Evolutionary conservation across 805 yeast species (phyloP).

Genomic region (Starmera dryadoides): DNA sequence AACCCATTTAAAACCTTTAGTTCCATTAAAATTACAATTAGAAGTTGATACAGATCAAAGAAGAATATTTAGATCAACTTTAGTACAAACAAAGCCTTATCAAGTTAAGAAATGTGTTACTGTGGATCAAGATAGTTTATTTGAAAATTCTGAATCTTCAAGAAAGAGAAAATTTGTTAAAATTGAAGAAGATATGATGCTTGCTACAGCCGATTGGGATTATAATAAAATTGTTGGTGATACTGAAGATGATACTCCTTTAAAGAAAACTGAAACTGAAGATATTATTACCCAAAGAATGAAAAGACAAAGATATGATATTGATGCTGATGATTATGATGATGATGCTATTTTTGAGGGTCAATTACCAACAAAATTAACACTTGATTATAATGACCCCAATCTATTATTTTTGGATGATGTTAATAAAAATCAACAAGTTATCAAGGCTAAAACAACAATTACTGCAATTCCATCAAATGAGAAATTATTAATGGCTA

Average conservation of each 20-base stretch:
- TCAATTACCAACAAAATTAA: slow-evolving; percentile 31
- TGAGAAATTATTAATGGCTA: slow-evolving; percentile 46
- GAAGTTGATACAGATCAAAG: slow-evolving; percentile 61
- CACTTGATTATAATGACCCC: slow-evolving; percentile 84
- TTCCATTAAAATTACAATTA: slow-evolving; percentile 52
- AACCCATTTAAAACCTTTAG: slow-evolving; percentile 20
- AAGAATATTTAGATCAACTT: slow-evolving; percentile 36
- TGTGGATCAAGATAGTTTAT: slow-evolving; percentile 8
- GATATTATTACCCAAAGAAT: slow-evolving; percentile 8
- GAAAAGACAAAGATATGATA: slow-evolving; percentile 21
- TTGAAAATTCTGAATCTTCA: slow-evolving; percentile 7
- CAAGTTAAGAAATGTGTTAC: slow-evolving; percentile 10
- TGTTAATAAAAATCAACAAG: slow-evolving; percentile 11
- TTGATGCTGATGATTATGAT: slow-evolving; percentile 44
- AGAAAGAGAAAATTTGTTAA: slow-evolving; percentile 8
- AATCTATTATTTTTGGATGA: slow-evolving; percentile 59
- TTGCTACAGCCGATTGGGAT: slow-evolving; percentile 77
- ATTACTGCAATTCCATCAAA: slow-evolving; percentile 37
- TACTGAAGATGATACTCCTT: neutral
- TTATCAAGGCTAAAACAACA: slow-evolving; percentile 6
- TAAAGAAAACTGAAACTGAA: neutral
- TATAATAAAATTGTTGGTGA: slow-evolving; percentile 55
- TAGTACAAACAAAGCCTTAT: slow-evolving; percentile 7
- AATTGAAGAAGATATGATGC: slow-evolving; percentile 42
- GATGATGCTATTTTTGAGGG: slow-evolving; percentile 79